Evolutionary conservation across 2,329 filamentous ascomycete species (phyloP).

Genomic region (Colletotrichum spaethianum): DNA sequence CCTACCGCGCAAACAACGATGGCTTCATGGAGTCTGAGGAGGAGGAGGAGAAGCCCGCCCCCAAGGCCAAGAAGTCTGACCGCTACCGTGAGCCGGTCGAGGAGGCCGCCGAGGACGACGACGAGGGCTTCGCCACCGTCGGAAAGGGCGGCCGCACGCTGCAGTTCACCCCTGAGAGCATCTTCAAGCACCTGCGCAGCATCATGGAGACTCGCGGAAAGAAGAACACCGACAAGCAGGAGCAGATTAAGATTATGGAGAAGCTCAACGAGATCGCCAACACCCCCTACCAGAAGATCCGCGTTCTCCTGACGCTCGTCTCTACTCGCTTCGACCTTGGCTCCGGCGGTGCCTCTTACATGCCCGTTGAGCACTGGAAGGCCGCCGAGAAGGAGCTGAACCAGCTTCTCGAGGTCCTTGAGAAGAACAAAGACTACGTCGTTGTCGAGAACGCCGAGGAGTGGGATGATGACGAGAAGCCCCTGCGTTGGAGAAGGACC

Average conservation of each 20-base stretch:
- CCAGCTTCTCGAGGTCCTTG: conserved; percentile 82
- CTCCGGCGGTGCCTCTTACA: conserved; percentile 81
- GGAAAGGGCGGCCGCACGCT: conserved; percentile 90
- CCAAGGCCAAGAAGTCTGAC: conserved; percentile 65
- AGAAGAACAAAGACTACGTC: conserved; percentile 83
- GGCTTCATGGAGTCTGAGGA: conserved; percentile 89
- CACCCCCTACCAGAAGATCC: conserved; percentile 94
- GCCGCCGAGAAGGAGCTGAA: conserved; percentile 89
- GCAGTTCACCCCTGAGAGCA: conserved; percentile 96
- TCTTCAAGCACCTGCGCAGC: conserved; percentile 93
- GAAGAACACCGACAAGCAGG: conserved; percentile 96
- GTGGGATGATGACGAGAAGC: conserved; percentile 99
- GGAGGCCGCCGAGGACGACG: conserved; percentile 72
- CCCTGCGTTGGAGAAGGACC: conserved; percentile 80
- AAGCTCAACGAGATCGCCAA: conserved; percentile 90
- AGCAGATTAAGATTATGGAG: conserved; percentile 98
- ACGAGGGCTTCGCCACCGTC: conserved; percentile 91
- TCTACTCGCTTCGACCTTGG: conserved; percentile 96
- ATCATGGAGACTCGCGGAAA: conserved; percentile 97
- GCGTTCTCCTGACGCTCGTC: conserved; percentile 90
- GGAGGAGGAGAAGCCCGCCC: conserved; percentile 74
- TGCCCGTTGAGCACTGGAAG: conserved; percentile 98
- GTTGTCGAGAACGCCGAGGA: conserved; percentile 95
- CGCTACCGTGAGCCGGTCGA: conserved; percentile 63
- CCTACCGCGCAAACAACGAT: conserved; percentile 88